These are phyloP conservation scores for Kluyveromyces sp. DNA, from an alignment of 1,139 yeast species.

Conservation along the genomic window DNA sequence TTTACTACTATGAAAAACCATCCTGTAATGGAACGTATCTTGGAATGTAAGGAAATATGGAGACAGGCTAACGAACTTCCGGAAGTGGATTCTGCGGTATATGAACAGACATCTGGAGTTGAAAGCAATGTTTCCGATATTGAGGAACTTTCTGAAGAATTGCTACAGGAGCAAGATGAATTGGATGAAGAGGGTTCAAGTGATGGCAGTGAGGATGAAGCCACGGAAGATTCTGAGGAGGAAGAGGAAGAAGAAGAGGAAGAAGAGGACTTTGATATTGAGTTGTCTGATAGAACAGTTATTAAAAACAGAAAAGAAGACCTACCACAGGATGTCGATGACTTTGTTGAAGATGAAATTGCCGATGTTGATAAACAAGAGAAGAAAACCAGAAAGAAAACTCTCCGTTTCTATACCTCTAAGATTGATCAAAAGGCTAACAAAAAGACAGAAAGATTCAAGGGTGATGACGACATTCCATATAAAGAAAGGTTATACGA, in stretches of 20 bases:
- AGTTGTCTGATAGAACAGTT: constrained; percentile 41
- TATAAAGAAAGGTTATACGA: constrained; percentile 84
- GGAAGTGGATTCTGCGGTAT: constrained; percentile 19
- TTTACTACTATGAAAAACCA: constrained; percentile 69
- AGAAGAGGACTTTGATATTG: constrained; percentile 41
- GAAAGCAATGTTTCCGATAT: constrained; percentile 26
- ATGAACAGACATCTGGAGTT: neutral
- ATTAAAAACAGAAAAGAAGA: constrained; percentile 22
- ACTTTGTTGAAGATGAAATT: constrained; percentile 55
- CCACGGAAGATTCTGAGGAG: constrained; percentile 15
- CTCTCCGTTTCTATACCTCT: constrained; percentile 91
- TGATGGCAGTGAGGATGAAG: constrained; percentile 19
- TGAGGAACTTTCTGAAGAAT: constrained; percentile 23
- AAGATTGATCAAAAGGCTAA: constrained; percentile 81
- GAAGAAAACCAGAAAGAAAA: constrained; percentile 69
- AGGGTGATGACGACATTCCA: constrained; percentile 92
- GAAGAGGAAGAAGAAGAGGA: constrained; percentile 29
- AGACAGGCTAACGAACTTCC: constrained; percentile 58
- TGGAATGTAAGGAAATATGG: constrained; percentile 85
- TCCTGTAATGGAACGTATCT: constrained; percentile 77
- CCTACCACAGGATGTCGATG: constrained; percentile 31
- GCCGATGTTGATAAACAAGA: constrained; percentile 84
- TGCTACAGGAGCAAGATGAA: constrained; percentile 21
- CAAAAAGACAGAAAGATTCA: constrained; percentile 47
- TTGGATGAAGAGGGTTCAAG: constrained; percentile 19